phyloP scores from a whole-genome alignment of 2,329 filamentous ascomycete species.

The Lasiodiplodia sp. region DNA sequence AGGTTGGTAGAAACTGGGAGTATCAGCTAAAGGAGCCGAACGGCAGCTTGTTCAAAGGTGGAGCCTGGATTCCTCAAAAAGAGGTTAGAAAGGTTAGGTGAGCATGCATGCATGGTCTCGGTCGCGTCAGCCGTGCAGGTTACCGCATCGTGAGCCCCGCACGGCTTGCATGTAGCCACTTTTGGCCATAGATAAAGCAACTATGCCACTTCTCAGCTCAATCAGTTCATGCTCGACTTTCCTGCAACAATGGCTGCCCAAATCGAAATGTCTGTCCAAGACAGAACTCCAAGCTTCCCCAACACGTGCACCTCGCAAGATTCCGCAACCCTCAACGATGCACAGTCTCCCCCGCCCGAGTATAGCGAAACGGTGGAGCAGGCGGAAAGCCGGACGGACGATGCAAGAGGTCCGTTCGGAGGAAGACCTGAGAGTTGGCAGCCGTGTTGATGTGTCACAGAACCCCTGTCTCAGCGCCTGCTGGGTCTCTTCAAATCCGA shows the following conservation, averaged over 20 bases:
- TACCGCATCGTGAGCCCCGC: background rate
- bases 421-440: background rate
- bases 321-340: background rate
- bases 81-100: background rate
- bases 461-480: background rate
- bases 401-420: background rate
- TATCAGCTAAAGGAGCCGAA: background rate
- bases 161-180: background rate
- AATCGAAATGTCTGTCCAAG: background rate
- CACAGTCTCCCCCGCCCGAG: background rate
- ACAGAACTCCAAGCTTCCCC: background rate
- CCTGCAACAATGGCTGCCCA: background rate
- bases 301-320: background rate
- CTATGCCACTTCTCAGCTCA: background rate
- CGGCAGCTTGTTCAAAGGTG: background rate
- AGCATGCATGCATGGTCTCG: background rate
- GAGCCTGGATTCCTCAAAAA: background rate
- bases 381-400: background rate
- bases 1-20: background rate
- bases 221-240: background rate
- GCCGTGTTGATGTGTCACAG: background rate
- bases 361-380: background rate
- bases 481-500: background rate
- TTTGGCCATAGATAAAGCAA: background rate
- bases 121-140: constrained; percentile 3